phyloP scores from a whole-genome alignment of 768 basidiomycete genomes.

The Tulasnella sp. region DNA sequence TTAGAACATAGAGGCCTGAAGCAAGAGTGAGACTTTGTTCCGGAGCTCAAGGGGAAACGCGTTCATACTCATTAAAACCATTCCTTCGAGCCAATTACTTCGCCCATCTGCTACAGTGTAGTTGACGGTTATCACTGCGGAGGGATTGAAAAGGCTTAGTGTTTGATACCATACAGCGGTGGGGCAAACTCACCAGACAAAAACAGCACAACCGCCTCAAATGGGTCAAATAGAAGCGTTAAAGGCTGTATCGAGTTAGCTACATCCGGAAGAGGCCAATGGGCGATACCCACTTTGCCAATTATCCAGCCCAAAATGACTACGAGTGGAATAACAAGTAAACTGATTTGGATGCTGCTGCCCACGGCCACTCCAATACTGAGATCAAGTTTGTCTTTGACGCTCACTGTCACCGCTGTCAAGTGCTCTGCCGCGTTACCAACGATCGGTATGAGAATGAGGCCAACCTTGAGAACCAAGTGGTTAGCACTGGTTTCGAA shows the following conservation, averaged over 20 bases:
- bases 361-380: constrained; percentile 80
- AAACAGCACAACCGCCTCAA: constrained; percentile 53
- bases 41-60: constrained; percentile 12
- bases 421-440: constrained; percentile 87
- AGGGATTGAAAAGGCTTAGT: constrained; percentile 11
- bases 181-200: constrained; percentile 17
- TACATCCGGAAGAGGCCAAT: neutral
- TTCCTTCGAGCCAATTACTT: constrained; percentile 76
- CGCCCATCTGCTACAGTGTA: constrained; percentile 71
- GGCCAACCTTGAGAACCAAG: constrained; percentile 37
- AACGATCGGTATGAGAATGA: constrained; percentile 86
- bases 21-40: neutral
- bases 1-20: neutral
- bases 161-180: neutral
- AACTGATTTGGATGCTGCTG: constrained; percentile 40
- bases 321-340: constrained; percentile 72
- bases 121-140: constrained; percentile 64
- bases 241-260: constrained; percentile 31
- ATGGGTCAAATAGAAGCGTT: constrained; percentile 77
- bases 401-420: constrained; percentile 60
- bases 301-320: constrained; percentile 21
- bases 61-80: constrained; percentile 56
- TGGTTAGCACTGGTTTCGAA: neutral
- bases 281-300: constrained; percentile 18
- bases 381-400: constrained; percentile 73